These are phyloP conservation scores for Cyclotella distinguenda DNA, from an alignment of 108 stramenopile species.

Conservation along the genomic window DNA sequence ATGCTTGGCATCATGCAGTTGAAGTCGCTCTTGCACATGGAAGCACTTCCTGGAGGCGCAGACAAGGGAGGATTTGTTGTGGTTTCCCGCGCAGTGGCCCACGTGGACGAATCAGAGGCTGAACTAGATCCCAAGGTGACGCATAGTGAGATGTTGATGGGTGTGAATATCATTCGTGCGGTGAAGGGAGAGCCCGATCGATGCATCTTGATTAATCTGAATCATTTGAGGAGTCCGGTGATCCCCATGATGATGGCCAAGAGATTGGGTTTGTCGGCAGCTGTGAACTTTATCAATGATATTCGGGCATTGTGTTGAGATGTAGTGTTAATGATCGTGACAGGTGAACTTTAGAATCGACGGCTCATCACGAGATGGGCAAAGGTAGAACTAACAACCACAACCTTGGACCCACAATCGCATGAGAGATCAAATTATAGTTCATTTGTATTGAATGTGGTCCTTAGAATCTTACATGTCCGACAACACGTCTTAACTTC, in stretches of 20 bases:
- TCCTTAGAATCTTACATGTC: no score
- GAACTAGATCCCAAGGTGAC: slow-evolving; percentile 45
- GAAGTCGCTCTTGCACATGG: slow-evolving; percentile 66
- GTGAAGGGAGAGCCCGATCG: slow-evolving; percentile 54
- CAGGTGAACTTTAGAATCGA: no score
- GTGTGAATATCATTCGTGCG: slow-evolving; percentile 64
- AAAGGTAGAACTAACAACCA: no score
- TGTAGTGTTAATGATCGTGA: no score
- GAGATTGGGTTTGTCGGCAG: slow-evolving; percentile 60
- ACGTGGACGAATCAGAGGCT: slow-evolving; percentile 22
- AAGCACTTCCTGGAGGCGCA: slow-evolving; percentile 40
- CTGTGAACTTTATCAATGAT: slow-evolving; percentile 68
- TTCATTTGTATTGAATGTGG: no score
- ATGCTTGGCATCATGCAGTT: slow-evolving; percentile 64
- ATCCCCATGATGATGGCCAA: slow-evolving; percentile 77
- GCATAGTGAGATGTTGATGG: slow-evolving; percentile 72
- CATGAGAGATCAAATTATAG: no score
- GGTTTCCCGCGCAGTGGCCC: slow-evolving; percentile 65
- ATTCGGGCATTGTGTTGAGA: slow-evolving; percentile 50
- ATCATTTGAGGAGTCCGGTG: slow-evolving; percentile 74
- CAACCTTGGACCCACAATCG: no score
- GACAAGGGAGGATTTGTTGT: slow-evolving; percentile 68
- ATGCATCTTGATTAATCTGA: slow-evolving; percentile 73
- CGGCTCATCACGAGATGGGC: no score
- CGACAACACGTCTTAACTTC: no score